Conservation (phyloP, 2,329 filamentous ascomycete genomes). For the Phymatotrichopsis omnivora region DNA sequence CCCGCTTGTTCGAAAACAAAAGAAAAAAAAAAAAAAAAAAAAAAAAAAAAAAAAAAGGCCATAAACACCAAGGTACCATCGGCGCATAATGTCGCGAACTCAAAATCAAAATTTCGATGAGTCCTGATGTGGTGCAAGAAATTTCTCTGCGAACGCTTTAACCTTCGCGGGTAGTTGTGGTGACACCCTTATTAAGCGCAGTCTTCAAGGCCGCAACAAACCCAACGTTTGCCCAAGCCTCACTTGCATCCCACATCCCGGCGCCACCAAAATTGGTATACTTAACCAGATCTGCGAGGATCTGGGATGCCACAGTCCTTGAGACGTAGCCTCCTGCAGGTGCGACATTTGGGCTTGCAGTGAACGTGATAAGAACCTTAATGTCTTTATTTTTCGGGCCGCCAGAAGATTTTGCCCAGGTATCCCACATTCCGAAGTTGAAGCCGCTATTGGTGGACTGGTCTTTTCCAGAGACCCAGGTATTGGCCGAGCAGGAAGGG, state of each 20-base stretch:
- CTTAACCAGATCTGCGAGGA: slow-evolving; percentile 7
- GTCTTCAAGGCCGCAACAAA: slow-evolving; percentile 20
- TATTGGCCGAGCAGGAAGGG: slow-evolving; percentile 47
- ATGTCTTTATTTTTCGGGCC: slow-evolving; percentile 47
- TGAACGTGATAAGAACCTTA: slow-evolving; percentile 30
- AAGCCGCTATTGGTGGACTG: slow-evolving; percentile 19
- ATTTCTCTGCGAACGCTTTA: too few species aligned
- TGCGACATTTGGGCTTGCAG: neutral
- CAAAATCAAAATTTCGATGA: too few species aligned
- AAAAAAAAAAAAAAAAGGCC: too few species aligned
- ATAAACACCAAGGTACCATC: too few species aligned
- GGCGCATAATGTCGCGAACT: too few species aligned
- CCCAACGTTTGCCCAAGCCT: slow-evolving; percentile 3
- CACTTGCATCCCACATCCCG: slow-evolving; percentile 12
- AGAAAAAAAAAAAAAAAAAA: too few species aligned
- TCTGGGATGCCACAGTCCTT: neutral
- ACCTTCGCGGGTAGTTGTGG: too few species aligned
- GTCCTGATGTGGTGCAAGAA: too few species aligned
- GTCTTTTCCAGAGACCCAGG: slow-evolving; percentile 37
- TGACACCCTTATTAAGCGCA: slow-evolving; percentile 33
- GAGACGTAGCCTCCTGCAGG: slow-evolving; percentile 5
- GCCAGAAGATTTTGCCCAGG: slow-evolving; percentile 52
- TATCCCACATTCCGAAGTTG: slow-evolving; percentile 45
- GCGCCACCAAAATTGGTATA: slow-evolving; percentile 11
- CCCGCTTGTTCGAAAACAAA: too few species aligned